Evolutionary conservation across 805 yeast species (phyloP).

Genomic region (Saturnispora saitoi): DNA sequence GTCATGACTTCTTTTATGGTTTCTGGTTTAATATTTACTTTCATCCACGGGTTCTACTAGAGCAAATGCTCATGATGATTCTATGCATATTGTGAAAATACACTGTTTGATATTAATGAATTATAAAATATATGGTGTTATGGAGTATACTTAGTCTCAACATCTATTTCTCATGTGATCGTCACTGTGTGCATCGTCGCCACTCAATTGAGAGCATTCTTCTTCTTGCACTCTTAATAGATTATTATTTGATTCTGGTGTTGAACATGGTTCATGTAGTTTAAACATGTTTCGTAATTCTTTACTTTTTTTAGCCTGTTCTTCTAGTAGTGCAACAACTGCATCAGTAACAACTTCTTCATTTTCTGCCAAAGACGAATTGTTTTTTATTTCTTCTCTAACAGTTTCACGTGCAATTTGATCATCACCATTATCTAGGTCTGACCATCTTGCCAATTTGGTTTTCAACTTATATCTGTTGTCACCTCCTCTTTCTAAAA

Average conservation of each 20-base stretch:
- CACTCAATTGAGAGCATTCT: neutral
- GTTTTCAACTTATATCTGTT: slow-evolving; percentile 53
- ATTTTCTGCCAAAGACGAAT: slow-evolving; percentile 17
- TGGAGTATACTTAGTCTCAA: neutral
- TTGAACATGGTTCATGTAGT: neutral
- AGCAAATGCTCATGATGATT: no score
- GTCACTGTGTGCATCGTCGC: slow-evolving; percentile 6
- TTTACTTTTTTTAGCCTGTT: slow-evolving; percentile 21
- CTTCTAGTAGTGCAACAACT: slow-evolving; percentile 37
- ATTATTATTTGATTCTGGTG: neutral
- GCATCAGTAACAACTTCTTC: slow-evolving; percentile 28
- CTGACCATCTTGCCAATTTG: slow-evolving; percentile 65
- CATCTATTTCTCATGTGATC: slow-evolving; percentile 3
- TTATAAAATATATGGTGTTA: neutral
- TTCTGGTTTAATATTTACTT: no score
- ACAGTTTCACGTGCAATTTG: slow-evolving; percentile 21
- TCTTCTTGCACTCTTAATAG: neutral
- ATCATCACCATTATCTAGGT: slow-evolving; percentile 29
- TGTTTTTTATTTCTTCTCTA: slow-evolving; percentile 21
- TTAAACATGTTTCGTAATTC: slow-evolving; percentile 2
- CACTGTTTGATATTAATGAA: neutral
- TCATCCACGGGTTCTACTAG: no score
- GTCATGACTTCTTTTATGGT: neutral
- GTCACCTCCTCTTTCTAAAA: slow-evolving; percentile 55
- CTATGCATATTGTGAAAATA: no score